These are phyloP conservation scores for Zygotorulaspora danielsina DNA, from an alignment of 805 yeast genomes.

Conservation along the genomic window DNA sequence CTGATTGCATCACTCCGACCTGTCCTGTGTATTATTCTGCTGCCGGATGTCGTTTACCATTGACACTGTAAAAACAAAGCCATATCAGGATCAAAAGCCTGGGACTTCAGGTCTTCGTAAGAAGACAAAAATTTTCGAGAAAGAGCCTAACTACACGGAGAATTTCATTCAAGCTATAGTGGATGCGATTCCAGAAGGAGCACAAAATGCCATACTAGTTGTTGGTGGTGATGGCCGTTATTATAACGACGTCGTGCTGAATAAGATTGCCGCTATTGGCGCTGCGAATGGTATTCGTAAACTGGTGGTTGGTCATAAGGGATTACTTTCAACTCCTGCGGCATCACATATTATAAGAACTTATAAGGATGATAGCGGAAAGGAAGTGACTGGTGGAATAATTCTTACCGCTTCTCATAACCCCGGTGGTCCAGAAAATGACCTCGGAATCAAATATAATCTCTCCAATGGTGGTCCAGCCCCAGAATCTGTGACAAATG, in stretches of 20 bases:
- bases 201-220: slow-evolving; percentile 66
- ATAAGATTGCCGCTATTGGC: slow-evolving; percentile 73
- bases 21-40: too few species aligned
- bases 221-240: slow-evolving; percentile 97
- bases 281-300: slow-evolving; percentile 90
- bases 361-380: slow-evolving; percentile 32
- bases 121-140: slow-evolving; percentile 78
- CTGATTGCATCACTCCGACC: too few species aligned
- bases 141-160: slow-evolving; percentile 74
- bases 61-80: slow-evolving; percentile 53
- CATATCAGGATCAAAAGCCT: slow-evolving; percentile 90
- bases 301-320: slow-evolving; percentile 81
- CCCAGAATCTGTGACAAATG: slow-evolving; percentile 88
- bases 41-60: slow-evolving; percentile 24
- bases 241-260: slow-evolving; percentile 78
- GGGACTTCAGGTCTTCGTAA: slow-evolving; percentile 97
- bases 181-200: slow-evolving; percentile 87
- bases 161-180: slow-evolving; percentile 87
- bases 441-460: slow-evolving; percentile 93
- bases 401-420: slow-evolving; percentile 94
- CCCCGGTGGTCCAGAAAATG: slow-evolving; percentile 94
- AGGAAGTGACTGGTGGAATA: slow-evolving; percentile 84
- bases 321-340: slow-evolving; percentile 91
- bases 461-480: slow-evolving; percentile 97
- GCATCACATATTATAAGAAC: slow-evolving; percentile 89